Conservation (phyloP, 345 rosid species). For the thale cress (Arabidopsis thaliana) region TAIR10.1 NC_003075.7:11266501-11267000, state of each 20-base stretch:
- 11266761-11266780: constrained; percentile 36
- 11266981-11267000: neutral
- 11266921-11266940: neutral
- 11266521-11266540: neutral
- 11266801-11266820: constrained; percentile 29
- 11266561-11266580: neutral
- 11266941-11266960: neutral
- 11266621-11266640: neutral
- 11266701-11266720: constrained; percentile 88
- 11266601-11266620: neutral
- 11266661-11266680: constrained; percentile 58
- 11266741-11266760: constrained; percentile 7
- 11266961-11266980: neutral
- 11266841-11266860: constrained; percentile 52
- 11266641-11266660: constrained; percentile 10
- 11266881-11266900: constrained; percentile 35
- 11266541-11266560: neutral
- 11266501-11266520: neutral
- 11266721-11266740: constrained; percentile 44
- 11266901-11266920: constrained; percentile 20
- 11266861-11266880: constrained; percentile 48
- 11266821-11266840: constrained; percentile 30
- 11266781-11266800: constrained; percentile 22
- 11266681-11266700: constrained; percentile 86
- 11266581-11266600: neutral